phyloP scores from a whole-genome alignment of 768 basidiomycete species.

The Lactarius pseudohatsudake region DNA sequence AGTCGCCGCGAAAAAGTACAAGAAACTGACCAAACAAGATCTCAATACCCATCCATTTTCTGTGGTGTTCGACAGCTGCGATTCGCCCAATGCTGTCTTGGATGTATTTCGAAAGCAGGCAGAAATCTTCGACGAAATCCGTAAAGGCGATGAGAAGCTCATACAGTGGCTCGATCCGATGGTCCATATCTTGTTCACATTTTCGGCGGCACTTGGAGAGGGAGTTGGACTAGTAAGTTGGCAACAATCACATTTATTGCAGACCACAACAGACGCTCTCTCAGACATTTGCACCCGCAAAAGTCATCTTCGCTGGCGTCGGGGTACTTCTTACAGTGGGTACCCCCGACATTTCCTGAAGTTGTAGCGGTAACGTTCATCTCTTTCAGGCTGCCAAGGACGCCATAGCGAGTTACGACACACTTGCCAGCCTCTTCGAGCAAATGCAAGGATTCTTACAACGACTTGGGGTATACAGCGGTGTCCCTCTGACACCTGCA shows the following conservation, averaged over 20 bases:
- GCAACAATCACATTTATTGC: too few species aligned
- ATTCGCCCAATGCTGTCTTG: neutral
- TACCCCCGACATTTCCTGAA: too few species aligned
- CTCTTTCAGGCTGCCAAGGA: neutral
- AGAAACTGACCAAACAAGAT: neutral
- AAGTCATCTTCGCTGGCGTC: neutral
- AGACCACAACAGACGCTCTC: neutral
- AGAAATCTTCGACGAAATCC: neutral
- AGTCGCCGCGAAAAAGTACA: neutral
- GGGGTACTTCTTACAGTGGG: neutral
- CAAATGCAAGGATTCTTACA: constrained; percentile 7
- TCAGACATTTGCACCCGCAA: neutral
- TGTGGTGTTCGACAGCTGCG: neutral
- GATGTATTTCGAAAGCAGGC: neutral
- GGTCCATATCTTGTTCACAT: neutral
- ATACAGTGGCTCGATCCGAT: neutral
- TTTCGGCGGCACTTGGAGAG: neutral
- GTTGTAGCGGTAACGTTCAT: neutral
- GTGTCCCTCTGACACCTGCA: neutral
- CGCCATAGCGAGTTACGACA: constrained; percentile 1
- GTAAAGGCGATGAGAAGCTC: neutral
- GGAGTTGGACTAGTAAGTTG: neutral
- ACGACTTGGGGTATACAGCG: constrained; percentile 7
- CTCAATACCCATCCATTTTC: neutral
- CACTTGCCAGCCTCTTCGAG: constrained; percentile 7